Evolutionary conservation across 257 asterid genomes (phyloP).

Genomic region (Solanum tacnaense): DNA sequence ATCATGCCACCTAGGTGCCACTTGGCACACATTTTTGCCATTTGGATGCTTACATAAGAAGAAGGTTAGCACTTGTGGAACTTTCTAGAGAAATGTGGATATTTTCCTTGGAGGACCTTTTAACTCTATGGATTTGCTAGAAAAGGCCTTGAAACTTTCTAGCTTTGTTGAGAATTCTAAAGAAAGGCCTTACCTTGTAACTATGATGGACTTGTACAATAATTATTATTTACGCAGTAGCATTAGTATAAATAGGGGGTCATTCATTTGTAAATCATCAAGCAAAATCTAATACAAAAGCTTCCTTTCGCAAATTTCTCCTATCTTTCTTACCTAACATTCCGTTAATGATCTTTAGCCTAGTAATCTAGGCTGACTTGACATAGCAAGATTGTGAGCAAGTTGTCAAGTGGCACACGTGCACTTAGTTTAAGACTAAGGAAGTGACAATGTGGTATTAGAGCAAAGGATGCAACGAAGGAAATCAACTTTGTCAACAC

Average conservation of each 20-base stretch:
- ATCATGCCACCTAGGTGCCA: neutral
- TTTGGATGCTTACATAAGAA: neutral
- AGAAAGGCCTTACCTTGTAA: neutral
- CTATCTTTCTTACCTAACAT: neutral
- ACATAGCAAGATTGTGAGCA: neutral
- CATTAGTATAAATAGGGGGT: neutral
- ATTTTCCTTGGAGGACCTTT: neutral
- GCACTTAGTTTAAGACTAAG: neutral
- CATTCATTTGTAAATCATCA: neutral
- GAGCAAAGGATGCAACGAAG: neutral
- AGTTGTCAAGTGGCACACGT: neutral
- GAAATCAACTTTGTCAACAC: neutral
- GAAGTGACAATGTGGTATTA: neutral
- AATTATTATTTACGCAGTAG: neutral
- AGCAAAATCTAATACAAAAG: neutral
- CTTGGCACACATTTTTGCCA: neutral
- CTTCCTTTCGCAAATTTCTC: neutral
- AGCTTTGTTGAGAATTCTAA: neutral
- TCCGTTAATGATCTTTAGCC: neutral
- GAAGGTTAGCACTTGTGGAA: neutral
- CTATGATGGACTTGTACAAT: neutral
- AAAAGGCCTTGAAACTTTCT: neutral
- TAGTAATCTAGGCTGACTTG: neutral
- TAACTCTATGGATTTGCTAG: neutral
- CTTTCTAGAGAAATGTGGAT: neutral